Base-by-base conservation (phyloP, 1,284 basidiomycete genomes). In the Fomitopsis pinicola region DNA sequence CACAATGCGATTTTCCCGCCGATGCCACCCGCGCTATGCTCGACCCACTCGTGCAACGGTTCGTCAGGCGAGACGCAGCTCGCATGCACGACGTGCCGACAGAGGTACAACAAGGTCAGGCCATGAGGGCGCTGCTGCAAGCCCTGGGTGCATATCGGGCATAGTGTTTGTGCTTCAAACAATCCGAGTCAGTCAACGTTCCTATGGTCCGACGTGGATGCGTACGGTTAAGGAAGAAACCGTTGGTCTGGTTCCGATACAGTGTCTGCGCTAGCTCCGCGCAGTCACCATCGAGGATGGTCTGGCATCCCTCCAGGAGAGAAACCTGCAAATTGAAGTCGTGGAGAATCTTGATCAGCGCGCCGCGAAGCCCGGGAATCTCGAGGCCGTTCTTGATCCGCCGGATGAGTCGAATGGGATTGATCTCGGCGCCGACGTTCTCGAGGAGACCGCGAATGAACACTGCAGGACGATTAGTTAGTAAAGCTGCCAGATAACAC, bases 361-460 rank as follows among this genome's bases (percentile, higher is more conserved):
- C 95, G 58, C 90, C 87, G 72, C 97, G 96, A 60, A 99, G 81
- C 0, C 96, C 97, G 0, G 94, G 94, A 45, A 99, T 98, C 75
- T 97, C 94, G 8, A 99, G 82, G 0, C 97, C 97, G 67, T 98
- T 94, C 77, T 92, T 91, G 77, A 99, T 98, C 14, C 96, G 84
- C 7, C 94, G 84, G 59, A 99, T 97, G 50, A 99, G 82, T 0
- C 95, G 87, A 57, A 99, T 91, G 1, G 97, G 97, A 69, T 97
- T 92, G 69, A 99, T 97, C 70, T 98, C 95, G 1, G 94, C 88
- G 7, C 97, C 97, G 42, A 98, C 94, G 64, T 98, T 97, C 77
- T 99, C 96, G 5, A 97, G 80, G 8, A 99, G 78, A 1, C 92
- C 97, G 3, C 95, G 89, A 57, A 99, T 98, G 78, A 99, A 99